These are phyloP conservation scores for Balakata baccata DNA, from an alignment of 345 rosid genomes.

Conservation along the genomic window DNA sequence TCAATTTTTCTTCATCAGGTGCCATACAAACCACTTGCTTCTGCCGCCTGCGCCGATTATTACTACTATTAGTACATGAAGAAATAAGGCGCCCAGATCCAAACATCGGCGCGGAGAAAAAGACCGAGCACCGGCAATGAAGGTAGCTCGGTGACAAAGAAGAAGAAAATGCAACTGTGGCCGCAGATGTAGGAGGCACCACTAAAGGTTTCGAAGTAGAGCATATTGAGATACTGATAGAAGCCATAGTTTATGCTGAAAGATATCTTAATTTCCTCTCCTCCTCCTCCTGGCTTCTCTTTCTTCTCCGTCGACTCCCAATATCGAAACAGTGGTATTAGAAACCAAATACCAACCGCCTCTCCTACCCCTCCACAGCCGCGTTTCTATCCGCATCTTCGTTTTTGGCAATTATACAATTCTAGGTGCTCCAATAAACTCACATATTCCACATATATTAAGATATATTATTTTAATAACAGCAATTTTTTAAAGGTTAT, in stretches of 20 bases:
- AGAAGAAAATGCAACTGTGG: slow-evolving; percentile 3
- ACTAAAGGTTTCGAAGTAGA: slow-evolving; percentile 21
- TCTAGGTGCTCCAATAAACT: too few relatives aligned
- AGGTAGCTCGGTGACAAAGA: slow-evolving; percentile 19
- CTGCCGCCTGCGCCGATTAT: slow-evolving; percentile 19
- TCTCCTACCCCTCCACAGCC: not conserved
- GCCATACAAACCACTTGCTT: slow-evolving; percentile 61
- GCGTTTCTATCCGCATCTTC: slow-evolving; percentile 8
- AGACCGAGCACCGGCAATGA: slow-evolving; percentile 19
- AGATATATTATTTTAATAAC: too few relatives aligned
- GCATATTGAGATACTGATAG: slow-evolving; percentile 8
- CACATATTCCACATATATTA: too few relatives aligned
- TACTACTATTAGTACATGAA: not conserved
- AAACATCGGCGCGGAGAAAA: slow-evolving; percentile 9
- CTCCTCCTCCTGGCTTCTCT: not conserved
- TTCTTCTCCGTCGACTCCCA: not conserved
- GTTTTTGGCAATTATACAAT: too few relatives aligned
- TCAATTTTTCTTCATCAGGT: slow-evolving; percentile 66
- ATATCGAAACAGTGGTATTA: not conserved
- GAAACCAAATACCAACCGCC: slow-evolving; percentile 2
- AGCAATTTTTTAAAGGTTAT: too few relatives aligned
- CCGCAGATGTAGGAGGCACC: slow-evolving; percentile 12
- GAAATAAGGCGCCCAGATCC: slow-evolving; percentile 11
- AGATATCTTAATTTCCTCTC: not conserved
- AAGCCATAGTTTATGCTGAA: slow-evolving; percentile 8